Conservation (phyloP, 768 basidiomycete species). For the Mycena chlorophos region DNA sequence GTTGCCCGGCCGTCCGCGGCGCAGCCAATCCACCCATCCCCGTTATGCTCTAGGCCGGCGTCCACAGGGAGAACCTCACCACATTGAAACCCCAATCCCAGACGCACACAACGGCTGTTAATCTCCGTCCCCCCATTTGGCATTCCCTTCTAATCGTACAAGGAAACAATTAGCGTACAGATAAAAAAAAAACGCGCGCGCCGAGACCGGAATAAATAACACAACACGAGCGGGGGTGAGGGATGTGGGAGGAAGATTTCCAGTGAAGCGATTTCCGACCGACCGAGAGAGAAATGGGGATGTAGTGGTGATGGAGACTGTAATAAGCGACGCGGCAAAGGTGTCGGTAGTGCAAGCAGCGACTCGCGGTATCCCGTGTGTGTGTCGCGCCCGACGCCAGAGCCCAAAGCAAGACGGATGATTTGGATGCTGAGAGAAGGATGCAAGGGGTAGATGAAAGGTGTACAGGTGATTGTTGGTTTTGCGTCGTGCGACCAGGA, state of each 20-base stretch:
- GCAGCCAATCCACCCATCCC: too few species aligned
- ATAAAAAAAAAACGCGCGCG: slow-evolving; percentile 6
- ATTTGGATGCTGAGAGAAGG: slow-evolving; percentile 7
- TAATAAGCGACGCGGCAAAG: too few species aligned
- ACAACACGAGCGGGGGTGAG: too few species aligned
- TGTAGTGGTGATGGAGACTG: too few species aligned
- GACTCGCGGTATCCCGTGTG: too few species aligned
- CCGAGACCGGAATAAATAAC: slow-evolving; percentile 16
- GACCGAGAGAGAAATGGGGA: slow-evolving; percentile 8
- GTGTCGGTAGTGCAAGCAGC: background rate
- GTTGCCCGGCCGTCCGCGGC: too few species aligned
- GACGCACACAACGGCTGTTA: background rate
- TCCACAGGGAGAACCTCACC: slow-evolving; percentile 21
- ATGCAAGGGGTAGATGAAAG: slow-evolving; percentile 4
- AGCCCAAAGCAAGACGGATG: slow-evolving; percentile 6
- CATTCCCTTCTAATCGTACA: slow-evolving; percentile 16
- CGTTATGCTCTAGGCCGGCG: too few species aligned
- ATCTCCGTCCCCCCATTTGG: slow-evolving; percentile 1
- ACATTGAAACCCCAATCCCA: background rate
- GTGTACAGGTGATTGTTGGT: slow-evolving; percentile 7
- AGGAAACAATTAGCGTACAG: slow-evolving; percentile 22
- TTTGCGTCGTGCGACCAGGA: slow-evolving; percentile 11
- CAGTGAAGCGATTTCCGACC: slow-evolving; percentile 5
- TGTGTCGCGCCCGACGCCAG: slow-evolving; percentile 8
- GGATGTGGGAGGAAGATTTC: background rate